Percentiles rank a stretch among this genome's conserved stretches.
Conservation (phyloP, 257 asterid genomes). For the Fraxinus excelsior region DNA sequence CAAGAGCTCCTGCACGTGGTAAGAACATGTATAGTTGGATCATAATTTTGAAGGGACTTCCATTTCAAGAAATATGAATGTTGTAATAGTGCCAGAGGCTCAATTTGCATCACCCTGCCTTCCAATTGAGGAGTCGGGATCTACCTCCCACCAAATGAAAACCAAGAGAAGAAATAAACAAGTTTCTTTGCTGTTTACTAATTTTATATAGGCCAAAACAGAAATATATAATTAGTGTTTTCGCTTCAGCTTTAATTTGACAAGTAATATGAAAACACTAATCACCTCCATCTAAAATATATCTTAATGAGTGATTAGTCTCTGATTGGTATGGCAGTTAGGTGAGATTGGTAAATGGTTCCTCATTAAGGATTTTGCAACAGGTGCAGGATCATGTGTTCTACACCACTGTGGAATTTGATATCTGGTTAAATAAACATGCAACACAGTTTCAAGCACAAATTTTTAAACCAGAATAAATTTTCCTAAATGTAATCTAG, state of each 20-base stretch:
- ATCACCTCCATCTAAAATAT: background rate
- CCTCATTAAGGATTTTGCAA: background rate
- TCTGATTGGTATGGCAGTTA: background rate
- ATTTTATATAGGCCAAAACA: background rate
- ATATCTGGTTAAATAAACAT: background rate
- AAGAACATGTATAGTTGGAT: background rate
- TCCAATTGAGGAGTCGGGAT: background rate
- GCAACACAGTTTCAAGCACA: background rate
- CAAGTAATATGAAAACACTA: background rate
- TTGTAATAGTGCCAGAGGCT: background rate
- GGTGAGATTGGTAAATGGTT: background rate
- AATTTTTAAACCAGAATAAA: background rate
- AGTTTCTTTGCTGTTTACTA: background rate
- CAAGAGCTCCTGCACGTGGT: constrained; percentile 65
- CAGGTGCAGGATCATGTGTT: background rate
- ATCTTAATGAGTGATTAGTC: background rate
- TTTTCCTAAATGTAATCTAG: background rate
- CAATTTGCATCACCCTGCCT: background rate
- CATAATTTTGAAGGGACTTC: background rate
- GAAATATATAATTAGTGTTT: background rate
- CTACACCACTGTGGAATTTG: background rate
- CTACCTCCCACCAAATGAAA: background rate
- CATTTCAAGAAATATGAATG: background rate
- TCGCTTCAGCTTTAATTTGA: background rate
- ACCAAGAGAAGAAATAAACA: background rate